Evolutionary conservation across 805 yeast genomes (phyloP).

Genomic region (Tetrapisispora pingtungensis): DNA sequence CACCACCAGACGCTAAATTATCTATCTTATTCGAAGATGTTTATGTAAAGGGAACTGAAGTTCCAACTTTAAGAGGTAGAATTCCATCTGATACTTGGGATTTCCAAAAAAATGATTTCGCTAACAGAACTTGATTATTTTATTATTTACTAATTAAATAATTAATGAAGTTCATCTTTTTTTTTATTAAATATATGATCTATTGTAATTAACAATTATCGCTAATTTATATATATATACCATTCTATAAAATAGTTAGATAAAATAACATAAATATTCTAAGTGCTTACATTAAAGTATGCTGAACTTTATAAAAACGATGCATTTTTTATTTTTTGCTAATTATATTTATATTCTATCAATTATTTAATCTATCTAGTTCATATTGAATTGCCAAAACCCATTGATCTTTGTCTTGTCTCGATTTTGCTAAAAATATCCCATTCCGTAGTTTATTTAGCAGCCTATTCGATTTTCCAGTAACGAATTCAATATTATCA

Average conservation of each 20-base stretch:
- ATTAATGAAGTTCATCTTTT: too few species aligned
- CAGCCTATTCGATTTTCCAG: not conserved
- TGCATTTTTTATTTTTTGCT: too few species aligned
- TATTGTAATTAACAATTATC: not conserved
- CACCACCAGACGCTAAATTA: constrained; percentile 93
- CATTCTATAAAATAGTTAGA: not conserved
- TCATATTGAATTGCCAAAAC: constrained; percentile 35
- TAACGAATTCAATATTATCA: not conserved
- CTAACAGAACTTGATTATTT: constrained; percentile 7
- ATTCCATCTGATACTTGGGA: constrained; percentile 92
- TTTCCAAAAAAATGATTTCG: constrained; percentile 43
- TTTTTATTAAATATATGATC: not conserved
- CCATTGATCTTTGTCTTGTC: constrained; percentile 82
- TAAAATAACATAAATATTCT: constrained; percentile 1
- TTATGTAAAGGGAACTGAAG: constrained; percentile 89
- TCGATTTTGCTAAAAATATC: constrained; percentile 71
- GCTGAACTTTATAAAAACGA: too few species aligned
- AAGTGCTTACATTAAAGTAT: not conserved
- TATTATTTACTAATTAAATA: too few species aligned
- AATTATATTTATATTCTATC: not conserved
- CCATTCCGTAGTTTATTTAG: constrained; percentile 18
- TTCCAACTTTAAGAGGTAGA: constrained; percentile 91
- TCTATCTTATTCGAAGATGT: constrained; percentile 94
- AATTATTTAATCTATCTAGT: constrained; percentile 24
- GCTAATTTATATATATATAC: not conserved